These are phyloP conservation scores for Capronia epimyces DNA, from an alignment of 2,329 filamentous ascomycete genomes.

Conservation along the genomic window DNA sequence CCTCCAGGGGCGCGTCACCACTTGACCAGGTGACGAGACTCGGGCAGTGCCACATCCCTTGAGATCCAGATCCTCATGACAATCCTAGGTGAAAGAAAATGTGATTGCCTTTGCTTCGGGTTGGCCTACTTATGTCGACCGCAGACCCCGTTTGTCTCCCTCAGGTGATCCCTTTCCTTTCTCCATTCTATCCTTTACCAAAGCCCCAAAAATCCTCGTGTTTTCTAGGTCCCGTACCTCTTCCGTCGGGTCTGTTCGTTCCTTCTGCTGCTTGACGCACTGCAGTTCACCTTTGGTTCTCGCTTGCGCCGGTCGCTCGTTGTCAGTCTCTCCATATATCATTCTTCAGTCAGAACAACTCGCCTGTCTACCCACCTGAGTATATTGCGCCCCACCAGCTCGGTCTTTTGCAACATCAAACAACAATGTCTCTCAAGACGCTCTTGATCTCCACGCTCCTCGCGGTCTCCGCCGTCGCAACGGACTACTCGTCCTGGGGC, in stretches of 20 bases:
- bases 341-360: background rate
- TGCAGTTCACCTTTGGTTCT: constrained; percentile 22
- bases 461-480: constrained; percentile 17
- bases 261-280: constrained; percentile 27
- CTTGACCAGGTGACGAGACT: constrained; percentile 24
- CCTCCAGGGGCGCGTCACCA: constrained; percentile 12
- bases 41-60: constrained; percentile 19
- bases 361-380: no score
- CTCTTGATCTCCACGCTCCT: constrained; percentile 18
- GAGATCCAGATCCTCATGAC: constrained; percentile 20
- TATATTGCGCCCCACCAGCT: no score
- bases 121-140: constrained; percentile 22
- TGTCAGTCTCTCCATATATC: constrained; percentile 11
- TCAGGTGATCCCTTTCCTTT: constrained; percentile 10
- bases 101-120: constrained; percentile 7
- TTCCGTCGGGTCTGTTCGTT: constrained; percentile 20
- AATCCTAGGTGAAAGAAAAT: constrained; percentile 8
- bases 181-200: constrained; percentile 20
- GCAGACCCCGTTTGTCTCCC: constrained; percentile 12
- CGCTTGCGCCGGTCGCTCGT: constrained; percentile 27
- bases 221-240: constrained; percentile 9
- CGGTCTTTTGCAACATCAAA: background rate
- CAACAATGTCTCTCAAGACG: constrained; percentile 22
- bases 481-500: constrained; percentile 7
- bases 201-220: constrained; percentile 1